These are phyloP conservation scores for Dactylonectria estremocensis DNA, from an alignment of 2,329 filamentous ascomycete genomes.

Conservation along the genomic window DNA sequence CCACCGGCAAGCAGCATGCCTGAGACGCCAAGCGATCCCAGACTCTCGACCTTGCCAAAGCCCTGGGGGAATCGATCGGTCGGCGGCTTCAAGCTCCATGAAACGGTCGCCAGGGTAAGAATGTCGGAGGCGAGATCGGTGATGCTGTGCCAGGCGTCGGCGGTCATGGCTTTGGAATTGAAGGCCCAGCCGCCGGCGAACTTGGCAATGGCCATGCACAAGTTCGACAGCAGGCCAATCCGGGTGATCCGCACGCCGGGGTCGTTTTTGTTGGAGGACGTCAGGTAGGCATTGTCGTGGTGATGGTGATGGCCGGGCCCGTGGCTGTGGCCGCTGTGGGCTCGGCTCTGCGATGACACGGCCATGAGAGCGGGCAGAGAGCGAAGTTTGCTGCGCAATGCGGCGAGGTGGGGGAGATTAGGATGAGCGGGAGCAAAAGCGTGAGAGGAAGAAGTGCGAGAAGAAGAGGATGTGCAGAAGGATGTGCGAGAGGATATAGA, in stretches of 20 bases:
- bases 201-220: constrained; percentile 95
- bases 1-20: constrained; percentile 91
- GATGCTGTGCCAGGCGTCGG: constrained; percentile 95
- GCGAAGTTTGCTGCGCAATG: constrained; percentile 41
- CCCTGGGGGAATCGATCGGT: constrained; percentile 88
- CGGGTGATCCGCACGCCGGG: constrained; percentile 76
- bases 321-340: constrained; percentile 49
- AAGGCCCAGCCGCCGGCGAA: constrained; percentile 94
- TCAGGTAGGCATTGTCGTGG: constrained; percentile 92
- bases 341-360: constrained; percentile 52
- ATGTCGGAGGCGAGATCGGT: constrained; percentile 97
- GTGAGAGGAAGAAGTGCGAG: constrained; percentile 9
- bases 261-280: constrained; percentile 85
- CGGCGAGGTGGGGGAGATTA: constrained; percentile 43
- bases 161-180: constrained; percentile 93
- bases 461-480: constrained; percentile 2
- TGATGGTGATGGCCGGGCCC: constrained; percentile 77
- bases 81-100: constrained; percentile 90
- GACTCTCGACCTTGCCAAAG: constrained; percentile 97
- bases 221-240: constrained; percentile 80
- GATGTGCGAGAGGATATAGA: constrained; percentile 15
- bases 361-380: constrained; percentile 46
- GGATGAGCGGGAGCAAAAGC: constrained; percentile 27
- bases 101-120: constrained; percentile 93
- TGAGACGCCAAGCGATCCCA: constrained; percentile 94